Evolutionary conservation across 495 filamentous ascomycete genomes (phyloP).

Genomic region (Xylaria cubensis): DNA sequence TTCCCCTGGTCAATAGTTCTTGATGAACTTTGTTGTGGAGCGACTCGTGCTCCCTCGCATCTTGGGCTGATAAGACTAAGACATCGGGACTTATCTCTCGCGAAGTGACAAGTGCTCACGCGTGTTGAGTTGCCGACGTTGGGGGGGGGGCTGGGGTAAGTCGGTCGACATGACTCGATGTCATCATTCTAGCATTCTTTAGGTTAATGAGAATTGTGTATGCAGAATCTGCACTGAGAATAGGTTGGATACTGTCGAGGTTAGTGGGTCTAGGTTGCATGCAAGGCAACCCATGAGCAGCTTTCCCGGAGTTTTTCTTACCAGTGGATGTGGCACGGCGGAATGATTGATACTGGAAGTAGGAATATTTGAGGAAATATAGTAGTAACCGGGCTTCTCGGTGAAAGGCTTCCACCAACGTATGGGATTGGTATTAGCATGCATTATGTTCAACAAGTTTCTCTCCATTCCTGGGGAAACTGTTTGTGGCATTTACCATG

Average conservation of each 20-base stretch:
- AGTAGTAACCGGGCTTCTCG: neutral
- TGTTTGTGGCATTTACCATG: neutral
- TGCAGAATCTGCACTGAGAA: slow-evolving; percentile 4
- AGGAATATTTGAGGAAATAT: neutral
- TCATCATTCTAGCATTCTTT: slow-evolving; percentile 1
- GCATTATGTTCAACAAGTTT: neutral
- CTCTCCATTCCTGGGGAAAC: neutral
- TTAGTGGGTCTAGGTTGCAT: slow-evolving; percentile 3
- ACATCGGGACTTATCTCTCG: neutral
- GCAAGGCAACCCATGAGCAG: slow-evolving; percentile 18
- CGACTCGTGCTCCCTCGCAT: slow-evolving; percentile 1
- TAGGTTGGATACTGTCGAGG: neutral
- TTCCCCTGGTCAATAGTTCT: neutral
- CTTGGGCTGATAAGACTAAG: neutral
- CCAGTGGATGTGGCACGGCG: neutral
- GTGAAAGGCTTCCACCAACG: neutral
- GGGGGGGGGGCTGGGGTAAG: neutral
- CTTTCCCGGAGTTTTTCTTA: neutral
- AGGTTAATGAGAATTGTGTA: neutral
- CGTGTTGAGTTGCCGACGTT: neutral
- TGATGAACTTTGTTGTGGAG: slow-evolving; percentile 2
- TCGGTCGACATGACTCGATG: slow-evolving; percentile 16
- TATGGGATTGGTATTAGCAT: neutral
- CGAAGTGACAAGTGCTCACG: neutral
- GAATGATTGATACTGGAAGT: neutral